Base-by-base conservation (phyloP, 2,329 filamentous ascomycete species). In the Sclerotinia sclerotiorum region DNA sequence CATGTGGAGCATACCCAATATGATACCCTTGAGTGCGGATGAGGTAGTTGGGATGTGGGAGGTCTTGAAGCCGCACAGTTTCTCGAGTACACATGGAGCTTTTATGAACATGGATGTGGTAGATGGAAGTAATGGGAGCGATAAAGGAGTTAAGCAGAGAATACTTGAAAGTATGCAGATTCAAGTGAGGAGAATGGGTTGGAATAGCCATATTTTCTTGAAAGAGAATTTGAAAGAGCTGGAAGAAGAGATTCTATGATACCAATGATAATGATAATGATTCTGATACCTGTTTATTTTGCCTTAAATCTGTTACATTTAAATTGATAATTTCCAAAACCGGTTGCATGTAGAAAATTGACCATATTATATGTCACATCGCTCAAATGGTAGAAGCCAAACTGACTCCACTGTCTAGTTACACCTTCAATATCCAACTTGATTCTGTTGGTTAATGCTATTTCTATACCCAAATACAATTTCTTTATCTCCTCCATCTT, bases 81-180 rank as follows among this genome's bases (percentile, higher is more conserved):
- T 93, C 72, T 80, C 79, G 17, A 85, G 85, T 69, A 89, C 90
- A 8, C 87, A 91, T 77, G 90, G 91, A 0, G 86, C 86, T 0
- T 92, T 94, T 71, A 73, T 82, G 2, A 86, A 85, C 0, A 82
- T 84, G 74, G 89, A 93, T 73, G 86, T 93, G 3, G 80, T 83
- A 69, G 82, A 81, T 70, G 60, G 73, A 74, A 6, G 79, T 83
- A 70, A 69, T 35, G 75, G 75, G 13, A 71, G 72, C 48, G 54
- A 71, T 49, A 72, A 67, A 21, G 67, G 65, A 71, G 81, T 92
- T 66, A 93, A 90, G 81, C 76, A 77, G 69, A 84, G 90, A 71
- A 83, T 94, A 35, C 74, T 93, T 75, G 86, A 92, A 69, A 94
- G 91, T 76, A 92, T 92, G 84, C 86, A 92, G 81, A 90, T 92